phyloP scores from a whole-genome alignment of 1,284 basidiomycete species.

The Rhodotorula sp. region DNA sequence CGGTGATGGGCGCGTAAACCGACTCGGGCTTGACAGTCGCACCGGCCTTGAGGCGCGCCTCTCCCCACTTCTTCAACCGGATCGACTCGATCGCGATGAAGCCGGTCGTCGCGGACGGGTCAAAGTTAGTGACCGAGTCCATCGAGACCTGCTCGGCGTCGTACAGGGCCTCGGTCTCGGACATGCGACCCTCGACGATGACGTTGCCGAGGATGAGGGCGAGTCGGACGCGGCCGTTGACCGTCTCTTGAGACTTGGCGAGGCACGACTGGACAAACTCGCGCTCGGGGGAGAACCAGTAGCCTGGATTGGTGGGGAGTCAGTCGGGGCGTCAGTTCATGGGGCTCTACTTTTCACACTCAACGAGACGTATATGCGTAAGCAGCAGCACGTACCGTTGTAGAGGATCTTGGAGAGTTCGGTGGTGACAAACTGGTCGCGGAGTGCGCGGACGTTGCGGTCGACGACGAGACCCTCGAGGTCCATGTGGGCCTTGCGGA shows the following conservation, averaged over 20 bases:
- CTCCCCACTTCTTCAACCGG: constrained; percentile 83
- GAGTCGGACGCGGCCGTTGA: constrained; percentile 87
- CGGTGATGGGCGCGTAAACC: constrained; percentile 34
- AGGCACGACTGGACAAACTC: constrained; percentile 89
- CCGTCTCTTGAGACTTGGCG: constrained; percentile 89
- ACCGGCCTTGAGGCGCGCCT: constrained; percentile 38
- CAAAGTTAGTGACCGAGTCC: constrained; percentile 98
- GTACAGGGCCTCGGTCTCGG: constrained; percentile 75
- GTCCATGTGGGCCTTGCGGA: constrained; percentile 93
- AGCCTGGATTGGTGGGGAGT: neutral
- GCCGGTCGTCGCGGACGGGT: constrained; percentile 82
- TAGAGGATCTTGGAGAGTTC: constrained; percentile 89
- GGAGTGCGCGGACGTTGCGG: constrained; percentile 88
- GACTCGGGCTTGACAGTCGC: constrained; percentile 38
- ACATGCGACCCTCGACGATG: constrained; percentile 85
- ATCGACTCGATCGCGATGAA: constrained; percentile 96
- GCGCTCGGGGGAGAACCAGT: constrained; percentile 84
- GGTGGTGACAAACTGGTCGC: constrained; percentile 92
- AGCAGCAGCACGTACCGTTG: constrained; percentile 61
- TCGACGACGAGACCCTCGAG: constrained; percentile 96
- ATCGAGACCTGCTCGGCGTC: constrained; percentile 97
- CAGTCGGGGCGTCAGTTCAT: rapidly evolving
- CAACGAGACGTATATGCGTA: constrained; percentile 52
- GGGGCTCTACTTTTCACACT: too few species aligned
- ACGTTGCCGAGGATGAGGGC: constrained; percentile 97